A percentile compares a stretch with the other conserved stretches of the same genome.
phyloP scores from a whole-genome alignment of 2,329 filamentous ascomycete species.

The Phoma sp. region DNA sequence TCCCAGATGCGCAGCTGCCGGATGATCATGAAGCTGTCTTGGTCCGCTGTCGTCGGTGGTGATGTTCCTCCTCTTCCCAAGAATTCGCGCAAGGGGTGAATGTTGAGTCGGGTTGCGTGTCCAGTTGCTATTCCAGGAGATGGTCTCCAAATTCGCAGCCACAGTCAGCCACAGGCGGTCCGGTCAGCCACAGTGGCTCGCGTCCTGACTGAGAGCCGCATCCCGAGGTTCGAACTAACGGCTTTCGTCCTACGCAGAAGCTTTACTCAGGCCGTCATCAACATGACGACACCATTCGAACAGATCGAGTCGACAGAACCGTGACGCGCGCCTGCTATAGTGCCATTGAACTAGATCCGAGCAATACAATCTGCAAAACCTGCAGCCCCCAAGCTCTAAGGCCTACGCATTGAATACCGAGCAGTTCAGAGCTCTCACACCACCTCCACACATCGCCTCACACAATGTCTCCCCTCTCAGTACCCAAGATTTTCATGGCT shows the following conservation, averaged over 20 bases:
- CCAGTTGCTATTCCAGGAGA: constrained; percentile 37
- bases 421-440: background rate
- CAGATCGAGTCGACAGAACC: constrained; percentile 3
- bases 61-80: constrained; percentile 3
- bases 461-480: constrained; percentile 41
- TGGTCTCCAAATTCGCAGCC: constrained; percentile 10
- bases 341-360: constrained; percentile 12
- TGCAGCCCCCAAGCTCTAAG: constrained; percentile 5
- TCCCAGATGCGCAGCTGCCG: constrained; percentile 28
- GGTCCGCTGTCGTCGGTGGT: background rate
- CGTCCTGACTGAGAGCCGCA: constrained; percentile 4
- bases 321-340: constrained; percentile 9
- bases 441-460: constrained; percentile 15
- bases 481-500: constrained; percentile 49
- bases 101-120: constrained; percentile 35
- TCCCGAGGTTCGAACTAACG: background rate
- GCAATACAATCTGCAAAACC: constrained; percentile 6
- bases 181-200: constrained; percentile 3
- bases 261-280: constrained; percentile 11
- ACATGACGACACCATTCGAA: constrained; percentile 16
- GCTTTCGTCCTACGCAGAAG: constrained; percentile 2
- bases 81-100: constrained; percentile 27
- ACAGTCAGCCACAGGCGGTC: constrained; percentile 12
- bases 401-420: background rate
- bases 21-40: constrained; percentile 26